A percentile compares a stretch with the other conserved stretches of the same genome.
Conservation (phyloP, 2,329 filamentous ascomycete genomes). For the Colletotrichum incanum region DNA sequence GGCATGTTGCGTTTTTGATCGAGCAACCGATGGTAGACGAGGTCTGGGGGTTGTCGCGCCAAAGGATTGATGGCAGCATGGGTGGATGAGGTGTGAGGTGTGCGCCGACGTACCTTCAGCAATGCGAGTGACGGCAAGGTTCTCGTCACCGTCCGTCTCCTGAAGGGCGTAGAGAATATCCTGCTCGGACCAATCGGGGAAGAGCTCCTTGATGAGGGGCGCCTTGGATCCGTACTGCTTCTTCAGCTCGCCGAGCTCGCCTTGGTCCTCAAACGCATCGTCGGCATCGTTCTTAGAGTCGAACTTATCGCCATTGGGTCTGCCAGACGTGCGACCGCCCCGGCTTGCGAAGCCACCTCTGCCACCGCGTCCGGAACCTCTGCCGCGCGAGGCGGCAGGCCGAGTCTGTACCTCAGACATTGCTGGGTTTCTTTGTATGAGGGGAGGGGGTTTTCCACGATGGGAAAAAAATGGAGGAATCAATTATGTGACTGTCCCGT, state of each 20-base stretch:
- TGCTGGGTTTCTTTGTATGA: constrained; percentile 44
- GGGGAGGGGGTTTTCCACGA: constrained; percentile 40
- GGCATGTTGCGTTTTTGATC: neutral
- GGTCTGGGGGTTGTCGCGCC: neutral
- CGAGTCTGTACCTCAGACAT: constrained; percentile 97
- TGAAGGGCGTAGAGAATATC: constrained; percentile 94
- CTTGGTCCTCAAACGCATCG: constrained; percentile 81
- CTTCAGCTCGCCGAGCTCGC: constrained; percentile 93
- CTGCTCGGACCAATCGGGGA: constrained; percentile 95
- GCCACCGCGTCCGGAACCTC: constrained; percentile 91
- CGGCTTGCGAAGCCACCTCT: constrained; percentile 82
- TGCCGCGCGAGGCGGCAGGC: constrained; percentile 87
- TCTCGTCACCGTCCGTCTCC: constrained; percentile 87
- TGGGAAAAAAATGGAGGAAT: constrained; percentile 36
- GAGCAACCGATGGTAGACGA: neutral
- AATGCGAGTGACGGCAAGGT: constrained; percentile 83
- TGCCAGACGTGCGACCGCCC: constrained; percentile 74
- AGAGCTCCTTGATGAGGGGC: constrained; percentile 89
- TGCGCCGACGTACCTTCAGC: constrained; percentile 75
- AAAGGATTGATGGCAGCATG: constrained; percentile 37
- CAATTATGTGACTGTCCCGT: constrained; percentile 43
- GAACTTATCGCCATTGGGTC: constrained; percentile 81
- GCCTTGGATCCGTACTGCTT: constrained; percentile 88
- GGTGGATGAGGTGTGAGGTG: constrained; percentile 3
- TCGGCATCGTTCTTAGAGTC: constrained; percentile 70